phyloP scores from a whole-genome alignment of 2,329 filamentous ascomycete species.

The Trichoderma polysporum region DNA sequence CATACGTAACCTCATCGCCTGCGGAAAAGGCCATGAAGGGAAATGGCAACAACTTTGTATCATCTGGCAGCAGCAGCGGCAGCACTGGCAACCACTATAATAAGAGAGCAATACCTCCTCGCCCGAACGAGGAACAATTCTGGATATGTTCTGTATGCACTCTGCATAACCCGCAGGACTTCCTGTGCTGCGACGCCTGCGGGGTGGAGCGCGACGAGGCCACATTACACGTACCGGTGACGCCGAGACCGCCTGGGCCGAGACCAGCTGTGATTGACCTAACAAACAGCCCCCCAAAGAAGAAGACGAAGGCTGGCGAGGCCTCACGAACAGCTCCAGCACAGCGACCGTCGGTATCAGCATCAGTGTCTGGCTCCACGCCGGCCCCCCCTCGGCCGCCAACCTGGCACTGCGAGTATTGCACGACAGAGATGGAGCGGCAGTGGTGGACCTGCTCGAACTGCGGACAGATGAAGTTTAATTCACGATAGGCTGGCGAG shows the following conservation, averaged over 20 bases:
- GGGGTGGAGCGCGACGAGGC: slow-evolving; percentile 40
- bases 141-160: slow-evolving; percentile 61
- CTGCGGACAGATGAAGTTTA: slow-evolving; percentile 56
- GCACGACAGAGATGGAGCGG: slow-evolving; percentile 51
- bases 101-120: not conserved
- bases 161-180: slow-evolving; percentile 52
- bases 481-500: slow-evolving; percentile 35
- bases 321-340: slow-evolving; percentile 14
- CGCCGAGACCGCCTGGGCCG: slow-evolving; percentile 21
- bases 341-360: slow-evolving; percentile 20
- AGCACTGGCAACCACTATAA: not conserved
- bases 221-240: slow-evolving; percentile 14
- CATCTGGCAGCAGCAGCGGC: not conserved
- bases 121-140: slow-evolving; percentile 11
- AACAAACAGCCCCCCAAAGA: slow-evolving; percentile 34
- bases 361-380: not conserved
- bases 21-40: slow-evolving; percentile 12
- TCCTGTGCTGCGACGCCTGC: slow-evolving; percentile 58
- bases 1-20: slow-evolving; percentile 2
- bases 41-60: slow-evolving; percentile 46
- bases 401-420: slow-evolving; percentile 54
- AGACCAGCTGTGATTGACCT: slow-evolving; percentile 35
- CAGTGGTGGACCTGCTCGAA: slow-evolving; percentile 58
- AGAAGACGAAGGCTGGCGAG: slow-evolving; percentile 2
- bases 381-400: slow-evolving; percentile 26